Base-by-base conservation (phyloP, 2,329 filamentous ascomycete species). In the Diaporthe ilicicola region DNA sequence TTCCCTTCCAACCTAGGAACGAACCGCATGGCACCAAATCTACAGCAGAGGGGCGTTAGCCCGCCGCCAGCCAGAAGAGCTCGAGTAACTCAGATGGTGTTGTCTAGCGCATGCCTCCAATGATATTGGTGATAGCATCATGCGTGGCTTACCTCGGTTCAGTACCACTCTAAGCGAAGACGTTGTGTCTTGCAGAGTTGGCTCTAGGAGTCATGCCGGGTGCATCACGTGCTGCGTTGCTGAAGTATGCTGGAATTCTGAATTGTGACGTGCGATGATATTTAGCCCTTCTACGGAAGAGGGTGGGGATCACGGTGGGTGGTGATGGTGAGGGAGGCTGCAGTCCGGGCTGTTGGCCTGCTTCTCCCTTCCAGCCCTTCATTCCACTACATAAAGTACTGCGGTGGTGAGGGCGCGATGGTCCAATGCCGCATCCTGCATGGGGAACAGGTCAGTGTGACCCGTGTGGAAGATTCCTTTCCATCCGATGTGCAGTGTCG, bases 21-120 rank as follows among this genome's bases (percentile, higher is more conserved):
- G 44, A 50, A 64, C 44, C 59, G 59, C 59, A 50, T 50, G 44
- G 59, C 59, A 44, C 59, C 44, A 64, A 42, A 64, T 48, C 44
- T 37, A 50, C 44, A 48, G 59, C 44, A 64, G n/a, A n/a, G 29
- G 46, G 42, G 29, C 59, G 42, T 64, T 44, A 29, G 50, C 59
- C 59, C 44, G 59, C 59, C 19, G 59, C 42, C 56, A 61, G 56
- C 56, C 56, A 48, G 34, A 42, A 48, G 42, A 48, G 59, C 42
- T n/a, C 59, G 29, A 62, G 27, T 64, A 44, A 64, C 50, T 64
- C 59, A 64, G 59, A 48, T 64, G 59, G 59, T 37, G 56, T 39
- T n/a, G 29, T 50, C 59, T 64, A 50, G 59, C 29, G 44, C 44
- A 10, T 64, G 44, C 42, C n/a, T 27, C 44, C 13, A 29, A 7